Evolutionary conservation across 306 rosid species (phyloP), one percentile per base, ranked within the genome.

Genomic region (Cicer cuneatum): DNA sequence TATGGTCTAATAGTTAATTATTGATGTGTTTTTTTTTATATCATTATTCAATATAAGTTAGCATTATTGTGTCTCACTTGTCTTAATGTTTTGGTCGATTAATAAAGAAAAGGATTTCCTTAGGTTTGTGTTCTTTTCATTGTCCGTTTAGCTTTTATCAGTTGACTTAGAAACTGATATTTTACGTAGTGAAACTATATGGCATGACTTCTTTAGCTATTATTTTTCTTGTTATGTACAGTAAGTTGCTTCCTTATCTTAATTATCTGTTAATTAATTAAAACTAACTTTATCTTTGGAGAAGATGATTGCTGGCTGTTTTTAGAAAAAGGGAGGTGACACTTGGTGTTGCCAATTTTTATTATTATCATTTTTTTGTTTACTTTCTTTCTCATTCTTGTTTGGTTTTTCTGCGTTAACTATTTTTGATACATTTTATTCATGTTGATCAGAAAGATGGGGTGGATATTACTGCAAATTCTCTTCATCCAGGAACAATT

Each of bases 401-500:
- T 70, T 10, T 61, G 21, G 37, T 69, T 77, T 67, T 75, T 41
- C 77, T 29, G 11, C 9, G 14, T 68, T 41, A 46, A 10, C 39
- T 45, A 39, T 15, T 43, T 15, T 29, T 60, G 37, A 61, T 69
- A 59, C 35, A 19, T 71, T 49, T 64, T 76, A 65, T 66, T 53
- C 64, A 71, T 84, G 82, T 65, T 84, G 78, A 69, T 51, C 89
- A 91, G 98, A 95, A 86, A 79, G 93, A 85, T 11, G 86, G 81
- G 33, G 84, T 76, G 42, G 72, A 87, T 67, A 86, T 88, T 68
- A 91, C 89, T 12, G 96, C 88, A 14, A 94, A 92, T 84, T 87
- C 96, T 63, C 92, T 94, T 85, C 97, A 91, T 74, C 99, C 95
- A 1, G 99, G 99, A 73, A 19, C 40, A 73, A 77, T 94, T 37